These are phyloP conservation scores for Dorcoceras hygrometricum DNA, from an alignment of 257 asterid species.

Conservation along the genomic window DNA sequence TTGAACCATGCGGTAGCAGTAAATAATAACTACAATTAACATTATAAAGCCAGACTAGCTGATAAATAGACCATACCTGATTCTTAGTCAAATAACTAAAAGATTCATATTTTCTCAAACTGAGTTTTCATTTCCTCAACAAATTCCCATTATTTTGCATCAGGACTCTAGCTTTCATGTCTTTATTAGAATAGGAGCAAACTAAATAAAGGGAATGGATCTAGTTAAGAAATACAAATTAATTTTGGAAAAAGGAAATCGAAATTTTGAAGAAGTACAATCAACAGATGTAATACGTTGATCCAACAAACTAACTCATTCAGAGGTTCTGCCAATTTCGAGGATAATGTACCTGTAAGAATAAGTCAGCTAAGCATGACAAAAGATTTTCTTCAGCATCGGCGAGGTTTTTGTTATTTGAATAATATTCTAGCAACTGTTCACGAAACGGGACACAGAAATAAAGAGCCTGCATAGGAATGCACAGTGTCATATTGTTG, in stretches of 20 bases:
- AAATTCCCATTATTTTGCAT: not conserved
- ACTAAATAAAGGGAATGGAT: not conserved
- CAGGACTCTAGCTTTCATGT: not conserved
- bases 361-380: slow-evolving; percentile 87
- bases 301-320: slow-evolving; percentile 10
- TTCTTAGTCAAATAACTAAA: too few relatives aligned
- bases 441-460: slow-evolving; percentile 94
- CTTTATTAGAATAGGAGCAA: not conserved
- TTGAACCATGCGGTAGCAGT: not conserved
- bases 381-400: slow-evolving; percentile 88
- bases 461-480: slow-evolving; percentile 76
- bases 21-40: not conserved
- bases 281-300: slow-evolving; percentile 14
- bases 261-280: slow-evolving; percentile 16
- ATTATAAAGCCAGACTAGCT: not conserved
- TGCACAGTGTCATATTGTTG: not conserved
- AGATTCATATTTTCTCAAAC: too few relatives aligned
- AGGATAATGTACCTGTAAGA: slow-evolving; percentile 58
- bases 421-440: slow-evolving; percentile 77
- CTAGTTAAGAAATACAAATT: not conserved
- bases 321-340: slow-evolving; percentile 7
- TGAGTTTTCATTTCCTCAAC: not conserved
- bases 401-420: slow-evolving; percentile 61
- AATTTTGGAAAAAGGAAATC: not conserved
- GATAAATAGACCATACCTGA: not conserved